Base-by-base conservation (phyloP, 2,329 filamentous ascomycete genomes). In the Pseudopyricularia cyperi region DNA sequence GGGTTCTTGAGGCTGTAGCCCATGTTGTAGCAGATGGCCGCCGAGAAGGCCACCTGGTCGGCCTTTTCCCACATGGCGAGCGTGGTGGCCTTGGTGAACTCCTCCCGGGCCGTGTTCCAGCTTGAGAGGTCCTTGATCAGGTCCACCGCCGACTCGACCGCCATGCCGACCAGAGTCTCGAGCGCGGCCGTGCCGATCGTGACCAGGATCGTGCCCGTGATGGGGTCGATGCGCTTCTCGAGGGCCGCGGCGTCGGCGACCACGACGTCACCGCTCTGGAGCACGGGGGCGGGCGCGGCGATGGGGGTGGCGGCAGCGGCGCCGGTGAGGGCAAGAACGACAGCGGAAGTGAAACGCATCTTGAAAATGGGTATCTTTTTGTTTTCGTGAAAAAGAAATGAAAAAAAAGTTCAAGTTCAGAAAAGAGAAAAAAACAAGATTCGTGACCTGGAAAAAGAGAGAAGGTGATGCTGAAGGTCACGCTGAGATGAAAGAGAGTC, bases 11-110 rank as follows among this genome's bases (percentile, higher is more conserved):
- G 4, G 5, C 11, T 14, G 32, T 49, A 49, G 19, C 4, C 47
- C 47, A 49, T 49, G 47, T 49, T 49, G 47, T 49, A 49, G 47
- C 47, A 49, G 47, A 49, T 33, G 47, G 47, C 47, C 5, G 47
- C 47, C 12, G 47, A 22, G 32, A 14, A 49, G 17, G 32, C 15
- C 17, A 22, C 34, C 17, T 32, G 11, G 32, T 49, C 47, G 17
- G 24, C 24, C 30, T 48, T 48, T 28, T 9, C 32, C 47, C 47
- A 49, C 47, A 49, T 49, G 28, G 33, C 47, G 8, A 4, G 4
- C 6, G 24, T 4, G 28, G 32, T 35, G 28, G 17, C 32, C 47
- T 49, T 35, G 32, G 47, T 49, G 32, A 49, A 49, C 15, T 32
- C 17, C 47, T 49, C 47, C 11, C 47, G 47, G 17, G 28, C 47